These are phyloP conservation scores for Acer campestre DNA, from an alignment of 345 rosid species.

Conservation along the genomic window DNA sequence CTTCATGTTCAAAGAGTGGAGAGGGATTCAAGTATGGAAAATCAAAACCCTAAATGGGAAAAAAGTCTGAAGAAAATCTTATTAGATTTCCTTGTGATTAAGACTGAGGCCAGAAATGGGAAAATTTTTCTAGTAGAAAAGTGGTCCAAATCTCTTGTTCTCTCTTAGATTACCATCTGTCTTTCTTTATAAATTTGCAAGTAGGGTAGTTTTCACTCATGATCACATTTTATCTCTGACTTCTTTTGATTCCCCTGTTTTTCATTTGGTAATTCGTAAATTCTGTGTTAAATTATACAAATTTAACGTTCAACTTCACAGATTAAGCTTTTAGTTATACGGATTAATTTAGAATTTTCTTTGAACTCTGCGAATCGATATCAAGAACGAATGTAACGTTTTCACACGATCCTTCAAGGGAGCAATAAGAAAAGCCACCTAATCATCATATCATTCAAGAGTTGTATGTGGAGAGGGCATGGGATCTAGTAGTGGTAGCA, in stretches of 20 bases:
- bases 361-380: no score
- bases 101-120: no score
- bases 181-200: no score
- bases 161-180: no score
- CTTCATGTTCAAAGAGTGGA: neutral
- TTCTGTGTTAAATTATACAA: neutral
- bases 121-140: no score
- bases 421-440: neutral
- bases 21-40: neutral
- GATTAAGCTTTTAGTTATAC: no score
- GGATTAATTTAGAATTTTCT: no score
- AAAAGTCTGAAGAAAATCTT: neutral
- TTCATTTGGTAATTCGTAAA: neutral
- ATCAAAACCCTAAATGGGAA: neutral
- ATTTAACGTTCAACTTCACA: neutral
- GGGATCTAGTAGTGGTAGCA: constrained; percentile 5
- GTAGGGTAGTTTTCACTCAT: neutral
- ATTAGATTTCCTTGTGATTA: neutral
- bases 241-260: neutral
- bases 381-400: no score
- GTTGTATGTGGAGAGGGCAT: neutral
- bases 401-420: no score
- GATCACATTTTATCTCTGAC: neutral
- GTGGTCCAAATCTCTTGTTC: no score
- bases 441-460: neutral